Evolutionary conservation across 805 yeast species (phyloP).

Genomic region (Kazachstania bromeliacearum): DNA sequence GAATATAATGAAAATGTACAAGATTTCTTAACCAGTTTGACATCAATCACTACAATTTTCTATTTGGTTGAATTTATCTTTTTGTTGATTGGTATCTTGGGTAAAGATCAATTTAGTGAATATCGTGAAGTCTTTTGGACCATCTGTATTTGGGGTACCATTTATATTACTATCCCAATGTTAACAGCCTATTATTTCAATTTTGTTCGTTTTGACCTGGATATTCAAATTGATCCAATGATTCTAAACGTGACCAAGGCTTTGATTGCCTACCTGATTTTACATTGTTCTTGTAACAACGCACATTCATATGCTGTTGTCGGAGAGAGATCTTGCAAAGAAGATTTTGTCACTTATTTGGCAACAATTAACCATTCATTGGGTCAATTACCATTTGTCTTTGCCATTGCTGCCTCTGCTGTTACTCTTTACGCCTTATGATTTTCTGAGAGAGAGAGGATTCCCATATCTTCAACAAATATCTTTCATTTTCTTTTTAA

Average conservation of each 20-base stretch:
- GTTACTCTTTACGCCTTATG: constrained; percentile 19
- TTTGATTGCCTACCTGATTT: constrained; percentile 10
- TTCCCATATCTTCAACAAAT: no score
- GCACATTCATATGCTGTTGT: no score
- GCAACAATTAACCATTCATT: constrained; percentile 6
- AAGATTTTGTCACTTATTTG: constrained; percentile 1
- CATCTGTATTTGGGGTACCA: constrained; percentile 11
- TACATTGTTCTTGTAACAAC: no score
- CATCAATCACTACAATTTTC: constrained; percentile 14
- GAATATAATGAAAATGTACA: constrained; percentile 18
- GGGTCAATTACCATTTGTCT: constrained; percentile 19
- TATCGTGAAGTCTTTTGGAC: constrained; percentile 7
- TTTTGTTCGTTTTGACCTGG: constrained; percentile 24
- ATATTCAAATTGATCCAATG: constrained; percentile 25
- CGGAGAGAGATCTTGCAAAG: background rate
- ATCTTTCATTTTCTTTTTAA: no score
- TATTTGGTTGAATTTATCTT: constrained; percentile 16
- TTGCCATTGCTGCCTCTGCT: constrained; percentile 14
- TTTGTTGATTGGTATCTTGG: background rate
- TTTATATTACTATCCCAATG: constrained; percentile 15
- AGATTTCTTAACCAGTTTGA: constrained; percentile 19
- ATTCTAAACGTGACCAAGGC: constrained; percentile 21
- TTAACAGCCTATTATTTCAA: constrained; percentile 22
- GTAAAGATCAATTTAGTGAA: constrained; percentile 2
- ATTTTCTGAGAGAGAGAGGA: no score